Conservation (phyloP, 768 basidiomycete species). For the Tubosaeta sp. region DNA sequence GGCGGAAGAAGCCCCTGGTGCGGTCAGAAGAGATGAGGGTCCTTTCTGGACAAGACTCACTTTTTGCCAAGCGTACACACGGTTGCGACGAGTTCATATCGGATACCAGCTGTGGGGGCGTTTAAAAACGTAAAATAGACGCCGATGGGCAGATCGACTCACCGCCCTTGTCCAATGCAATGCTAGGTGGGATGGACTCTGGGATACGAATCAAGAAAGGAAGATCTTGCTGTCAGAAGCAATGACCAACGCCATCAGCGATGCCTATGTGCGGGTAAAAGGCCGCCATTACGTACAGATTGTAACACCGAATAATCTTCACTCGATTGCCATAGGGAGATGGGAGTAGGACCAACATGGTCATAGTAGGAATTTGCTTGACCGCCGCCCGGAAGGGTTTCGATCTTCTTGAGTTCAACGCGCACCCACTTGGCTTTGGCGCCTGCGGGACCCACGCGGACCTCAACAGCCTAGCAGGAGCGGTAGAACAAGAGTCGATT, state of each 20-base stretch:
- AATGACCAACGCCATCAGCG: constrained; percentile 3
- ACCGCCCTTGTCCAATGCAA: constrained; percentile 76
- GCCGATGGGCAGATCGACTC: constrained; percentile 12
- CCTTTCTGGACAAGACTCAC: constrained; percentile 36
- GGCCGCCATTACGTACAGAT: constrained; percentile 45
- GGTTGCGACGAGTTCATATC: constrained; percentile 86
- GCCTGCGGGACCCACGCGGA: constrained; percentile 68
- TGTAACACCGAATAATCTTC: constrained; percentile 68
- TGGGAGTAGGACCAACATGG: constrained; percentile 75
- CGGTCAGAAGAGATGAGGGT: neutral
- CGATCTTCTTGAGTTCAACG: constrained; percentile 88
- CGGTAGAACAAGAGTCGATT: neutral
- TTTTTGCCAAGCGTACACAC: constrained; percentile 84
- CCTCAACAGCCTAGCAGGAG: constrained; percentile 69
- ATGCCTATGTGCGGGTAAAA: neutral
- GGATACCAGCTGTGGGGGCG: constrained; percentile 65
- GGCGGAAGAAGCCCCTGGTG: constrained; percentile 68
- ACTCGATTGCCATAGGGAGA: constrained; percentile 76
- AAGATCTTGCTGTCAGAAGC: constrained; percentile 64
- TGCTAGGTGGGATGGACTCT: constrained; percentile 84
- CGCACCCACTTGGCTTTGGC: constrained; percentile 91
- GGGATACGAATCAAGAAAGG: constrained; percentile 90
- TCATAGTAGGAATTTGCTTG: constrained; percentile 71
- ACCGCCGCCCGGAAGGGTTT: constrained; percentile 72
- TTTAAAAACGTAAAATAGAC: neutral